Evolutionary conservation across 805 yeast species (phyloP), one percentile per base, ranked within the genome.

Genomic region (Debaryomyces castellii): DNA sequence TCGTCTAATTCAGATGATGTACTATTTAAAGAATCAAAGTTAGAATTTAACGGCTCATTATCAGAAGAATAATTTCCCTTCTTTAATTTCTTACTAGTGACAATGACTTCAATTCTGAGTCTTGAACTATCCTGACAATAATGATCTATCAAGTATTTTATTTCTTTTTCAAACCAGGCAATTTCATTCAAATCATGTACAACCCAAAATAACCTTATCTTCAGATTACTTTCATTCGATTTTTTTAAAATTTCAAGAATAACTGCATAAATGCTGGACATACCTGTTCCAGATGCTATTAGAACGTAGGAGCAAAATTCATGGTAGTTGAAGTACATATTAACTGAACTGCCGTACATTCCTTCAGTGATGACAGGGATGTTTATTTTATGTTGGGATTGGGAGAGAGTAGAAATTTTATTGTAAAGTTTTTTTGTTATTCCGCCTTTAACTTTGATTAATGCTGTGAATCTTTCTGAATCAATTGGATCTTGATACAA

Each of bases 361-460:
- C 40, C 45, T 36, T 42, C 45, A 14, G 36, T 34, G 5, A 42
- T 37, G n/a, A 41, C 18, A 8, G 44, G 44, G 7, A 42, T 36
- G 8, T 21, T 37, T 14, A 42, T n/a, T 4, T 11, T 17, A 5
- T 23, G 21, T 35, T 36, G 24, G 7, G 20, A 14, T 14, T 39
- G 34, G 1, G 49, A 34, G 17, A 35, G 37, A 2, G 37, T 42
- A 4, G 42, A 18, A 8, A 40, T 12, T 10, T 30, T 3, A 5
- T 40, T 14, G 17, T 32, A 37, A 17, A 51, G 42, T 16, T 47
- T 49, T 17, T 42, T 43, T 12, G 40, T 45, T 16, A 40, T 22
- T 5, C 53, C 51, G 12, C 38, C 40, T 27, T 42, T 42, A 20
- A 36, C 24, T 12, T 42, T 42, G 35, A 42, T 23, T 9, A 36